Percentiles rank a stretch among this genome's conserved stretches.
These are phyloP conservation scores for Trichoderma afroharzianum DNA, from an alignment of 2,329 filamentous ascomycete species.

Conservation along the genomic window DNA sequence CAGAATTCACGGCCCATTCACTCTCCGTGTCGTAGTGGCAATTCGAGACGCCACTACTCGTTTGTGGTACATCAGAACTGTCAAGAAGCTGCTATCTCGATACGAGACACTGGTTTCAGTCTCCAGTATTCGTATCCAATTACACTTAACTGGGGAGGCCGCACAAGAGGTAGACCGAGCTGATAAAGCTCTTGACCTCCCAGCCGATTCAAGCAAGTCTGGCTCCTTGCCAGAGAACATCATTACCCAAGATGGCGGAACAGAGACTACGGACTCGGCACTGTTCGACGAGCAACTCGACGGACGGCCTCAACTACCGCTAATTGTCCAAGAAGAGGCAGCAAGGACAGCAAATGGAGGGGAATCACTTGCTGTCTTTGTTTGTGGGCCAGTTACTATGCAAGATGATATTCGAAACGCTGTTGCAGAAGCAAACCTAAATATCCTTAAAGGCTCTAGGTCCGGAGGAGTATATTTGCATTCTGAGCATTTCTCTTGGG, in stretches of 20 bases:
- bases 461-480: background rate
- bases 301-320: background rate
- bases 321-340: background rate
- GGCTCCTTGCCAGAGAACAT: background rate
- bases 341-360: background rate
- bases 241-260: background rate
- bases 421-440: background rate
- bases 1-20: background rate
- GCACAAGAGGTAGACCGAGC: background rate
- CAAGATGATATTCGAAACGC: background rate
- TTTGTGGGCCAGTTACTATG: background rate
- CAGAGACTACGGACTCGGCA: background rate
- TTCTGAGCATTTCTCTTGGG: background rate
- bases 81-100: background rate
- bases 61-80: background rate
- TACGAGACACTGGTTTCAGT: background rate
- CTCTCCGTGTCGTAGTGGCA: background rate
- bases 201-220: background rate
- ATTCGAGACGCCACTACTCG: background rate
- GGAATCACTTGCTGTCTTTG: background rate
- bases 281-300: background rate
- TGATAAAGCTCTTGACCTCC: background rate
- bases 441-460: background rate
- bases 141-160: background rate
- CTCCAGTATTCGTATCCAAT: background rate